Evolutionary conservation across 2,329 filamentous ascomycete species (phyloP).

Genomic region (Xylaria polymorpha): DNA sequence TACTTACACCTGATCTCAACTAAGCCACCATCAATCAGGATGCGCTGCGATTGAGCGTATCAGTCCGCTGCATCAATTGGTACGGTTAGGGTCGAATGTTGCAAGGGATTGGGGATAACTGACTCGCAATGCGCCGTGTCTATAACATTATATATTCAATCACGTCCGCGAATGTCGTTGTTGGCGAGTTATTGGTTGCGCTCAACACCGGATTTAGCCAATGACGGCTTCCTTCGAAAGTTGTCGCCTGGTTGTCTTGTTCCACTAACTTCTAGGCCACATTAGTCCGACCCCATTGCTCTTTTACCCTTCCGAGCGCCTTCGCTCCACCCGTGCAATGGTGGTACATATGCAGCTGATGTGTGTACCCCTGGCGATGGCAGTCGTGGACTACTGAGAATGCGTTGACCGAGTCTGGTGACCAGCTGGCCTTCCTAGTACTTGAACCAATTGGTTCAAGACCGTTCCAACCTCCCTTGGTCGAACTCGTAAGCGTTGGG

Average conservation of each 20-base stretch:
- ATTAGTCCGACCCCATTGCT: conserved; percentile 20
- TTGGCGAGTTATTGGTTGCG: conserved; percentile 20
- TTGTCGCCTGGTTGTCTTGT: conserved; percentile 18
- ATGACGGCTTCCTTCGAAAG: conserved; percentile 4
- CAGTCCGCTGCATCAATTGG: conserved; percentile 22
- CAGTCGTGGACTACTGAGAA: conserved; percentile 37
- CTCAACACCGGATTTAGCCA: conserved; percentile 4
- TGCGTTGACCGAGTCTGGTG: conserved; percentile 26
- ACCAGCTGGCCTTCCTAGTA: conserved; percentile 21
- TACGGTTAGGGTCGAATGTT: conserved; percentile 11
- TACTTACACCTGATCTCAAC: neutral
- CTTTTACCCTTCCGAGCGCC: conserved; percentile 20
- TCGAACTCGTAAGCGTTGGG: conserved; percentile 13
- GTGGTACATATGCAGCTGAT: conserved; percentile 25
- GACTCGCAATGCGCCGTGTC: conserved; percentile 13
- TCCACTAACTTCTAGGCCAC: conserved; percentile 25
- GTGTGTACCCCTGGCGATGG: conserved; percentile 28
- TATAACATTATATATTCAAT: conserved; percentile 32
- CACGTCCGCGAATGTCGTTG: neutral
- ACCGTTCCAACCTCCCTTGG: conserved; percentile 2
- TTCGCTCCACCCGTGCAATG: conserved; percentile 24
- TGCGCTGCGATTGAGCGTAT: conserved; percentile 4
- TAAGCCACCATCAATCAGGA: conserved; percentile 1
- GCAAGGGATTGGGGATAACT: conserved; percentile 5
- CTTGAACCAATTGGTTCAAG: conserved; percentile 12